Conservation (phyloP, 768 basidiomycete species). For the Amanita rubescens region DNA sequence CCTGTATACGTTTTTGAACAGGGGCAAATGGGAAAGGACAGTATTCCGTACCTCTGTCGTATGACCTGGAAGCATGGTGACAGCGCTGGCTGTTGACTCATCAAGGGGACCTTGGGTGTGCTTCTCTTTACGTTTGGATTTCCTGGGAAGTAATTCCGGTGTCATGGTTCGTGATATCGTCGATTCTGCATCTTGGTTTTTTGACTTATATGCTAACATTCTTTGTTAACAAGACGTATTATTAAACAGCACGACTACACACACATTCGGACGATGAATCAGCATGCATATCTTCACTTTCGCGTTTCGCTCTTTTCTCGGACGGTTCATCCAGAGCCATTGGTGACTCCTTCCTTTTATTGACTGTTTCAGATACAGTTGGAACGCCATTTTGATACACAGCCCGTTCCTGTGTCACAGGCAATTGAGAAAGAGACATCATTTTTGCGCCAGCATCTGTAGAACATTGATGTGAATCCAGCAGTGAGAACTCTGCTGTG, state of each 20-base stretch:
- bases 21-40: neutral
- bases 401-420: conserved; percentile 4
- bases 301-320: conserved; percentile 59
- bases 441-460: conserved; percentile 29
- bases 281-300: conserved; percentile 39
- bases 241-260: conserved; percentile 1
- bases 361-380: conserved; percentile 13
- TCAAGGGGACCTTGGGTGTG: conserved; percentile 37
- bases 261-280: conserved; percentile 31
- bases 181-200: conserved; percentile 8
- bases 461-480: conserved; percentile 69
- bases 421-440: conserved; percentile 9
- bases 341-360: conserved; percentile 51
- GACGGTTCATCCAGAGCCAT: conserved; percentile 39
- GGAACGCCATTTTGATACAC: conserved; percentile 13
- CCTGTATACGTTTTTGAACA: conserved; percentile 31
- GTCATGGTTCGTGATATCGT: conserved; percentile 15
- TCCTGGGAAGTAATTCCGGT: conserved; percentile 15
- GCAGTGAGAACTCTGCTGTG: conserved; percentile 64
- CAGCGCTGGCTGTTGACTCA: conserved; percentile 30
- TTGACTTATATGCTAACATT: conserved; percentile 1
- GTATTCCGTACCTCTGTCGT: conserved; percentile 42
- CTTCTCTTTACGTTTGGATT: conserved; percentile 17
- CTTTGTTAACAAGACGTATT: neutral
- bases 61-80: conserved; percentile 50